These are phyloP conservation scores for Sporisorium reilianum DNA, from an alignment of 1,284 basidiomycete genomes.

Conservation along the genomic window DNA sequence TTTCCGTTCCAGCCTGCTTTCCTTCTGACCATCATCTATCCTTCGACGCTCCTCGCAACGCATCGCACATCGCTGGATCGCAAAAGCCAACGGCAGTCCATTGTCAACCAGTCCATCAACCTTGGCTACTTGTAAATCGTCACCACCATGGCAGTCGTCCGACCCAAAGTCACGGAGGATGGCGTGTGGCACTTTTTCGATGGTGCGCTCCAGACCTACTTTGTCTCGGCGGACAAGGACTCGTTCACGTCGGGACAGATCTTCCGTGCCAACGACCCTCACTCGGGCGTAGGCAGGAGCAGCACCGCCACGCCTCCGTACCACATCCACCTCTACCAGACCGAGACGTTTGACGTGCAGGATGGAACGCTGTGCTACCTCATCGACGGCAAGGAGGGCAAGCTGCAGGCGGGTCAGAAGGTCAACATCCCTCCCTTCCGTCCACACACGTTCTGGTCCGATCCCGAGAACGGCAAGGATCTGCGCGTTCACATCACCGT, in stretches of 20 bases:
- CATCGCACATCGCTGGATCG: neutral
- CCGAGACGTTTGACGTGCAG: slow-evolving; percentile 65
- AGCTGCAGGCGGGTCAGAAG: slow-evolving; percentile 60
- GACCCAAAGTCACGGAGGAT: slow-evolving; percentile 43
- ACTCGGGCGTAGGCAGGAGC: slow-evolving; percentile 59
- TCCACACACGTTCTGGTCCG: slow-evolving; percentile 69
- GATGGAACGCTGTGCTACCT: slow-evolving; percentile 65
- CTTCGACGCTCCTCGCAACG: neutral
- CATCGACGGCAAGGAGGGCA: slow-evolving; percentile 67
- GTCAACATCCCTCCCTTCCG: slow-evolving; percentile 61
- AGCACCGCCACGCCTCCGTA: slow-evolving; percentile 68
- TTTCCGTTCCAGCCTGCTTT: neutral
- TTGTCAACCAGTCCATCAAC: too few species aligned
- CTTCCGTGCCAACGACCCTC: slow-evolving; percentile 60
- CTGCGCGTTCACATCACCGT: slow-evolving; percentile 67
- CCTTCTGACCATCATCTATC: neutral
- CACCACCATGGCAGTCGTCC: slow-evolving; percentile 30
- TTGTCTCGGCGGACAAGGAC: slow-evolving; percentile 21
- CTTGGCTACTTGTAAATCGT: too few species aligned
- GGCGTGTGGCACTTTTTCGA: slow-evolving; percentile 57
- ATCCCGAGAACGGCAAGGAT: slow-evolving; percentile 53
- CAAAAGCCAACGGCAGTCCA: neutral
- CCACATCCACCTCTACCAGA: slow-evolving; percentile 66
- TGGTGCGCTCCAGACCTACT: slow-evolving; percentile 49
- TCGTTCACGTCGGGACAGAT: slow-evolving; percentile 61